phyloP scores from a whole-genome alignment of 2,329 filamentous ascomycete genomes.

The Fusarium sp. region DNA sequence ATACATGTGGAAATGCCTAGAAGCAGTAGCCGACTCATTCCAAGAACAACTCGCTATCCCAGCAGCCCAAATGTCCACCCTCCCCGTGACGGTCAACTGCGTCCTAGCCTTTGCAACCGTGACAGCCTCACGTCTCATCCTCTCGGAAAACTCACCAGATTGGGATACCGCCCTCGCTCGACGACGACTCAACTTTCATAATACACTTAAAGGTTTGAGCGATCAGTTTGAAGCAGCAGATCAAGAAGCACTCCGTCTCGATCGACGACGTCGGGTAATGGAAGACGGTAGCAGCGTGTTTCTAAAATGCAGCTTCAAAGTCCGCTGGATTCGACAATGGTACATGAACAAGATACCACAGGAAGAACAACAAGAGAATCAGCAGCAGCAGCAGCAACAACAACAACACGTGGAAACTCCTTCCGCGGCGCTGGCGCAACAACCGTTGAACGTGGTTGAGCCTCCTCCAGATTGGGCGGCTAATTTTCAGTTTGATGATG shows the following conservation, averaged over 20 bases:
- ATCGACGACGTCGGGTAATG: slow-evolving; percentile 40
- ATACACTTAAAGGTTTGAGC: slow-evolving; percentile 39
- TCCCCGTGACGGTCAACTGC: slow-evolving; percentile 45
- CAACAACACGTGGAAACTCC: slow-evolving; percentile 2
- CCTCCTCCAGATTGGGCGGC: slow-evolving; percentile 33
- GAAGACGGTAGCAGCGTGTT: slow-evolving; percentile 47
- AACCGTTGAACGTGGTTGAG: slow-evolving; percentile 5
- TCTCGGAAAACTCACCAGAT: slow-evolving; percentile 47
- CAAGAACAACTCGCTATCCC: slow-evolving; percentile 41
- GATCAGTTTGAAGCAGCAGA: slow-evolving; percentile 48
- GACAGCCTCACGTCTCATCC: slow-evolving; percentile 49
- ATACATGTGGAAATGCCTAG: slow-evolving; percentile 51
- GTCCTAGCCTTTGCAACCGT: slow-evolving; percentile 50
- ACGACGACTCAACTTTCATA: slow-evolving; percentile 47
- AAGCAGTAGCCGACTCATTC: slow-evolving; percentile 43
- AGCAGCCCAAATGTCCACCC: slow-evolving; percentile 36
- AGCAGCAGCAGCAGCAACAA: neutral
- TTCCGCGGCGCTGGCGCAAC: slow-evolving; percentile 7
- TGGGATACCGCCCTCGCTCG: slow-evolving; percentile 51
- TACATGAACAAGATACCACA: slow-evolving; percentile 41
- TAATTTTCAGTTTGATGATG: slow-evolving; percentile 43
- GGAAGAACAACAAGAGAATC: slow-evolving; percentile 22
- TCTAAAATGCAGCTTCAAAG: slow-evolving; percentile 47
- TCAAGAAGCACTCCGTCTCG: slow-evolving; percentile 31
- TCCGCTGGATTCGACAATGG: slow-evolving; percentile 55